Evolutionary conservation across 1,284 basidiomycete genomes (phyloP).

Genomic region (Coniophora puteana): DNA sequence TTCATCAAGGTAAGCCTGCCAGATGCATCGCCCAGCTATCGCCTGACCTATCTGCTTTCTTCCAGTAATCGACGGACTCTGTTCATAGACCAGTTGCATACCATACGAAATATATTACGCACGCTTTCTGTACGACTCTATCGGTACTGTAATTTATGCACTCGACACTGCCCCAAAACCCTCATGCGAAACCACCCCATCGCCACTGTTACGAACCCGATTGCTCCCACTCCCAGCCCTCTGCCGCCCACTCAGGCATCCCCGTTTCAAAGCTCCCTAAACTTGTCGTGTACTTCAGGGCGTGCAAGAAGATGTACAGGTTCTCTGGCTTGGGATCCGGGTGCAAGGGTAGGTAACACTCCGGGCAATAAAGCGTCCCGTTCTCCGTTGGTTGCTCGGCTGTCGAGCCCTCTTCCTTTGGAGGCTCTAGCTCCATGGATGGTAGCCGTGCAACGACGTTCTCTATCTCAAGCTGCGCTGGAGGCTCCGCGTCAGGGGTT

Average conservation of each 20-base stretch:
- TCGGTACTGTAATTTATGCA: conserved; percentile 8
- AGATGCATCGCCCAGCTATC: too few species aligned
- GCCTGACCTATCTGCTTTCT: too few species aligned
- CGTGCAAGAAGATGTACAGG: conserved; percentile 93
- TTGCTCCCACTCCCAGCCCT: conserved; percentile 61
- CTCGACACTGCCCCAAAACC: neutral
- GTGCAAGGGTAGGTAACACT: conserved; percentile 87
- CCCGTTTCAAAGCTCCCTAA: conserved; percentile 72
- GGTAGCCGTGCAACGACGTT: conserved; percentile 21
- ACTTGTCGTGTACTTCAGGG: conserved; percentile 76
- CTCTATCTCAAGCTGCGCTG: conserved; percentile 10
- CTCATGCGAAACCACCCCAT: neutral
- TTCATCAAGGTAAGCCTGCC: conserved; percentile 10
- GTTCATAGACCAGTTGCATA: conserved; percentile 2
- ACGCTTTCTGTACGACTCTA: neutral
- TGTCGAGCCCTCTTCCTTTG: conserved; percentile 25
- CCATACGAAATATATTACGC: neutral
- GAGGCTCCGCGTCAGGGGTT: conserved; percentile 1
- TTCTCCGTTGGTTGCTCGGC: conserved; percentile 29
- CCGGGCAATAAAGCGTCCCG: conserved; percentile 65
- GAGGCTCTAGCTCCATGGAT: conserved; percentile 15
- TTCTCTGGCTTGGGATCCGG: conserved; percentile 89
- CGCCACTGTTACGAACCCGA: neutral
- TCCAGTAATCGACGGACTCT: neutral
- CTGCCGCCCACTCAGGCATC: conserved; percentile 70